Percentiles rank a stretch among this genome's conserved stretches.
Conservation (phyloP, 2,329 filamentous ascomycete genomes). For the Nothophoma quercina region DNA sequence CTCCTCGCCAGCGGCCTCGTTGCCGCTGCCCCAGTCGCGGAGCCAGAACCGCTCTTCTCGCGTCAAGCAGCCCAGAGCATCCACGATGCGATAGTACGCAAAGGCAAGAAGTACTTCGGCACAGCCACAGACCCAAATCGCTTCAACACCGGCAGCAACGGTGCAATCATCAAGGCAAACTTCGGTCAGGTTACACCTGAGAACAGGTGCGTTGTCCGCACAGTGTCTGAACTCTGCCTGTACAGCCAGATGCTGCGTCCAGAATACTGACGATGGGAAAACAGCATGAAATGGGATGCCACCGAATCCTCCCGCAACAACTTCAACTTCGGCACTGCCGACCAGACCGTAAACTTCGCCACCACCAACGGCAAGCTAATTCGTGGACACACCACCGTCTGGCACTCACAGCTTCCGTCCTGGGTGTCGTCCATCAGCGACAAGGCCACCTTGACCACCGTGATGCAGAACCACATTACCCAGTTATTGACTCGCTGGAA, state of each 20-base stretch:
- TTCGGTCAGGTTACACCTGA: slow-evolving; percentile 73
- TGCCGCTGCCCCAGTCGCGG: slow-evolving; percentile 36
- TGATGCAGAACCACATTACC: slow-evolving; percentile 68
- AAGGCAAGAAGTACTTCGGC: slow-evolving; percentile 73
- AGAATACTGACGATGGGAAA: neutral
- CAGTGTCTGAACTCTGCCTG: too few species aligned
- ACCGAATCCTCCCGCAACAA: slow-evolving; percentile 54
- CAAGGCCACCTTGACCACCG: slow-evolving; percentile 61
- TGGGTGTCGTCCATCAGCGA: slow-evolving; percentile 68
- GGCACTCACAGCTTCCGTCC: slow-evolving; percentile 61
- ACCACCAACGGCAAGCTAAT: slow-evolving; percentile 66
- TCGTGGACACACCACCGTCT: slow-evolving; percentile 72
- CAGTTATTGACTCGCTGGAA: slow-evolving; percentile 67
- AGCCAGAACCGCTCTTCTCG: slow-evolving; percentile 39
- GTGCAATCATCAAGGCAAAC: slow-evolving; percentile 66
- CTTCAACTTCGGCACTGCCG: slow-evolving; percentile 62
- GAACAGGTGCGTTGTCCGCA: slow-evolving; percentile 55
- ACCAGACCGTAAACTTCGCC: slow-evolving; percentile 65
- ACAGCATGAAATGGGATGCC: slow-evolving; percentile 73
- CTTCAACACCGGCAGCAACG: slow-evolving; percentile 60
- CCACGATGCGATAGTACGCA: slow-evolving; percentile 64
- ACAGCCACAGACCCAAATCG: slow-evolving; percentile 64
- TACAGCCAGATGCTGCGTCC: too few species aligned
- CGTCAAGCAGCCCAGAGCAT: slow-evolving; percentile 57
- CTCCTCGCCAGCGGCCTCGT: slow-evolving; percentile 40